A percentile compares a stretch with the other conserved stretches of the same genome.
Evolutionary conservation across 345 rosid species (phyloP).

Genomic region (Citrus mangshanensis): DNA sequence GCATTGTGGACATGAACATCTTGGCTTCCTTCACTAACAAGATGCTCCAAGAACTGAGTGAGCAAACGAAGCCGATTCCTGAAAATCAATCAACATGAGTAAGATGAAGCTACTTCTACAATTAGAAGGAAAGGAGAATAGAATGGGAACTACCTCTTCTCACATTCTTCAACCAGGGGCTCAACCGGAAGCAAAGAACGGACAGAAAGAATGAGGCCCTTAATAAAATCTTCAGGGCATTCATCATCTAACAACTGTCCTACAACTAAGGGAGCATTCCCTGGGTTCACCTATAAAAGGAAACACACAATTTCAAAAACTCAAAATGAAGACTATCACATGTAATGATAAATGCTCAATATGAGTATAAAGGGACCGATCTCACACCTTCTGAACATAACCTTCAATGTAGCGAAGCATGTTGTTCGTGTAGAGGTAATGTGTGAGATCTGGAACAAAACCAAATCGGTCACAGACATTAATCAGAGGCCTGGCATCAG

Average conservation of each 20-base stretch:
- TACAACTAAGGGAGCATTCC: constrained; percentile 95
- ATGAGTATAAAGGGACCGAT: constrained; percentile 1
- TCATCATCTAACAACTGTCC: constrained; percentile 93
- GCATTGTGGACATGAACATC: constrained; percentile 99
- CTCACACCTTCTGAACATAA: constrained; percentile 91
- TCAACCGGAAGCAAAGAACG: constrained; percentile 85
- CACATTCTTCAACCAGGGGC: constrained; percentile 83
- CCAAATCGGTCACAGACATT: constrained; percentile 99
- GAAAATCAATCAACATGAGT: constrained; percentile 32
- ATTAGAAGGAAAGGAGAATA: constrained; percentile 10
- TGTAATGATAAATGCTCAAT: not conserved
- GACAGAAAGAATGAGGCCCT: constrained; percentile 94
- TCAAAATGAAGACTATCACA: not conserved
- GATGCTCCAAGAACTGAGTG: constrained; percentile 98
- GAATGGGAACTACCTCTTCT: constrained; percentile 56
- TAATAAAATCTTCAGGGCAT: constrained; percentile 97
- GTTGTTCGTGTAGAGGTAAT: constrained; percentile 87
- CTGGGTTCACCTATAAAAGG: constrained; percentile 84
- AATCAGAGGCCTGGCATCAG: constrained; percentile 97
- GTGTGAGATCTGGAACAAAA: constrained; percentile 94
- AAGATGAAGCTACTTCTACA: not conserved
- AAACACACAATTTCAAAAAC: constrained; percentile 11
- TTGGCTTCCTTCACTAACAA: constrained; percentile 99
- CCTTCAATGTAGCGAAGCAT: constrained; percentile 99
- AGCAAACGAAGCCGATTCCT: constrained; percentile 99